Conservation (phyloP, 2,329 filamentous ascomycete species). For the Nemania sp. region DNA sequence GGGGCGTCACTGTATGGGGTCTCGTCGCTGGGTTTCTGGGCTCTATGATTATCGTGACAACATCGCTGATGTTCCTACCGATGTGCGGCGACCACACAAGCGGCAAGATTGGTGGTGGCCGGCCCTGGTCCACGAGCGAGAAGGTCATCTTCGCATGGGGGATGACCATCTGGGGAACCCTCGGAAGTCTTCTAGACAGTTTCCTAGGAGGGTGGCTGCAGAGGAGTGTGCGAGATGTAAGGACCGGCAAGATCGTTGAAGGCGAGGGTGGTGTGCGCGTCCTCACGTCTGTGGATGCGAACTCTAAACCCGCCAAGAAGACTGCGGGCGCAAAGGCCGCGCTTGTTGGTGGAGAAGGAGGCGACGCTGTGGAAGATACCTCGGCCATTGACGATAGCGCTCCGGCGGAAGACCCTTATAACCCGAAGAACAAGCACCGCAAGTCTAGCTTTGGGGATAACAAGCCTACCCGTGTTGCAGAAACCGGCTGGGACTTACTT, state of each 20-base stretch:
- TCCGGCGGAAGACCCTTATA: constrained; percentile 59
- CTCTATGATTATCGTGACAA: constrained; percentile 75
- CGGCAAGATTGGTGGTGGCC: constrained; percentile 56
- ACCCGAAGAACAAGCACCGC: constrained; percentile 62
- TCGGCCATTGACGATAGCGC: constrained; percentile 53
- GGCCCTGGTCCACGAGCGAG: constrained; percentile 62
- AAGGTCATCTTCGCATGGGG: constrained; percentile 63
- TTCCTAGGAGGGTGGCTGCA: constrained; percentile 87
- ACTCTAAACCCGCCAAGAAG: constrained; percentile 48
- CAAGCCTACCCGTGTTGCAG: constrained; percentile 71
- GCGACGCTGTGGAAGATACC: constrained; percentile 56
- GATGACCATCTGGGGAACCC: constrained; percentile 77
- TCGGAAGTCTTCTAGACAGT: constrained; percentile 89
- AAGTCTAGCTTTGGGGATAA: constrained; percentile 65
- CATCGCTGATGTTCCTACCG: constrained; percentile 75
- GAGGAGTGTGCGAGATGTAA: constrained; percentile 84
- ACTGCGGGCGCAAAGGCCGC: constrained; percentile 57
- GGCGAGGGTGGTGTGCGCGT: constrained; percentile 78
- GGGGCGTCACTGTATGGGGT: constrained; percentile 84
- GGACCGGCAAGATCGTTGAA: constrained; percentile 89
- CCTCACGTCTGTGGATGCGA: constrained; percentile 57
- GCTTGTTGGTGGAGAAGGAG: constrained; percentile 58
- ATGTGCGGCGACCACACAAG: constrained; percentile 67
- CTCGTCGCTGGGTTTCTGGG: constrained; percentile 80
- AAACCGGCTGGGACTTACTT: constrained; percentile 78